Evolutionary conservation across 805 yeast species (phyloP).

Genomic region (Candida taoyuanica): DNA sequence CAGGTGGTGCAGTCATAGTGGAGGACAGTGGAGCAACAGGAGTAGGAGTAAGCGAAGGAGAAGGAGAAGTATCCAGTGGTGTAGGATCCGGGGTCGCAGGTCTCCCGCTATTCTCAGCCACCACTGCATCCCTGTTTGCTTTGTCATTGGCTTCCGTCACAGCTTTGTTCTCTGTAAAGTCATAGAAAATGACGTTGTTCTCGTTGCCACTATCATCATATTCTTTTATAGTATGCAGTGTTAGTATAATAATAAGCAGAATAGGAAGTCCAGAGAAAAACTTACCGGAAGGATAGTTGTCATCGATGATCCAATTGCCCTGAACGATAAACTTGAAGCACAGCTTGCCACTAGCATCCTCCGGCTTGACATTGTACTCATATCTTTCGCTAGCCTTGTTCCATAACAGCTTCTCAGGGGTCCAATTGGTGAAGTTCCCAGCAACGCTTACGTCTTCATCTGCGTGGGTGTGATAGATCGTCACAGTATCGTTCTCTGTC

Average conservation of each 20-base stretch:
- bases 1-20: too few relatives aligned
- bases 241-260: slow-evolving; percentile 20
- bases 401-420: slow-evolving; percentile 16
- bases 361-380: slow-evolving; percentile 15
- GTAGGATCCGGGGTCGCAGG: slow-evolving; percentile 30
- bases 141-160: slow-evolving; percentile 1
- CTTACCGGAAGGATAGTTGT: slow-evolving; percentile 22
- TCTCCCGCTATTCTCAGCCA: slow-evolving; percentile 10
- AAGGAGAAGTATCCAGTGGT: slow-evolving; percentile 1
- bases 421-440: slow-evolving; percentile 36
- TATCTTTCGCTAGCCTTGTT: slow-evolving; percentile 3
- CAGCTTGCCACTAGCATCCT: slow-evolving; percentile 19
- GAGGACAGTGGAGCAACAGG: neutral
- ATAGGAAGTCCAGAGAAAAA: neutral
- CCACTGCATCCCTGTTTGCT: slow-evolving; percentile 6
- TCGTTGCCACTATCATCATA: slow-evolving; percentile 33
- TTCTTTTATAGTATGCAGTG: slow-evolving; percentile 26
- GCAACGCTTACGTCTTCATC: slow-evolving; percentile 29
- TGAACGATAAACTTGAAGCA: slow-evolving; percentile 25
- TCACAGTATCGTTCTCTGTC: neutral
- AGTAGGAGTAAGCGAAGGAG: neutral
- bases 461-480: slow-evolving; percentile 14
- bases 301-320: slow-evolving; percentile 19
- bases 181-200: slow-evolving; percentile 32
- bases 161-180: slow-evolving; percentile 5